Evolutionary conservation across 2,329 filamentous ascomycete genomes (phyloP), one percentile per base, ranked within the genome.

Genomic region (Claviceps arundinis): DNA sequence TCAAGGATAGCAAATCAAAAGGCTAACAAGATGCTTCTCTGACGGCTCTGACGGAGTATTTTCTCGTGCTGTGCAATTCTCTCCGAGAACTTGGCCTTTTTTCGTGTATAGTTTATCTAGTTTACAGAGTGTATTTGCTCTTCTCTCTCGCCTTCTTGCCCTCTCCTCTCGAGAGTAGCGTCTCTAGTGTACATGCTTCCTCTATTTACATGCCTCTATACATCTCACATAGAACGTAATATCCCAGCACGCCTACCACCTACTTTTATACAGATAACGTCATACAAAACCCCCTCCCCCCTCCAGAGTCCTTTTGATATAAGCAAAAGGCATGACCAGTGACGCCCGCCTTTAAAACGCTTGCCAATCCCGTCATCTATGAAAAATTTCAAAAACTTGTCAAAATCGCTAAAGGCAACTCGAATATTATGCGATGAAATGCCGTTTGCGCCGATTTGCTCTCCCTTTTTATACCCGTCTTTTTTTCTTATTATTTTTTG

Each of bases 261-360:
- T 46, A 26, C 43, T 46, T 34, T 34, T 34, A 17, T 46, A 46
- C 26, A 46, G 26, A 44, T 11, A 34, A 11, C 9, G 8, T 17
- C n/a, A 17, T 41, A 44, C 14, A 34, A 7, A 26, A n/a, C 22
- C 22, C 3, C 19, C 7, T 16, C 1, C 22, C 19, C 7, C 42
- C 14, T 11, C 1, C 30, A 11, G 11, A 11, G 4, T 26, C 4
- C 11, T 24, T 22, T 24, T 43, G 2, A 14, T 1, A 44, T 5
- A 16, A 7, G 40, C 14, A 3, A 4, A 19, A 24, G 40, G 30
- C 9, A 34, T 34, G n/a, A 19, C 11, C 37, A 40, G 14, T 48
- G 55, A 57, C 53, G 40, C 50, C 49, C 30, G 3, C 30, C 30
- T 40, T 50, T 37, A 41, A 48, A 54, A 54, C 53, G 49, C 47